Base-by-base conservation (phyloP, 139 green algal genomes). In the Picochlorum costavermella region DNA sequence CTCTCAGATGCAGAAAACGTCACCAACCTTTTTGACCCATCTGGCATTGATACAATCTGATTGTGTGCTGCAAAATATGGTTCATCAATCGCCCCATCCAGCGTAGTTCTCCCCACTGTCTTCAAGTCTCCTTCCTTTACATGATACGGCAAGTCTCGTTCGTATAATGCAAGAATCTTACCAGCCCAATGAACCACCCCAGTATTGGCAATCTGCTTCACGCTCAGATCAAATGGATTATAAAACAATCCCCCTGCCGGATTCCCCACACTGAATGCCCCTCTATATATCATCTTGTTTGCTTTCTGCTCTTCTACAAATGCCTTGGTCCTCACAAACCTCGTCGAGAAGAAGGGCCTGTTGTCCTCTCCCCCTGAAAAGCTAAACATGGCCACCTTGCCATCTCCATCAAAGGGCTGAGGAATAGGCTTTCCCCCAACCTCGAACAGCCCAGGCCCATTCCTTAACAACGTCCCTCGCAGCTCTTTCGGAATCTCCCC, bases 341-440 rank as follows among this genome's bases (percentile, higher is more conserved):
- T 37, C 33, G 29, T 74, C 13, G 64, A 30, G 29, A 63, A 36
- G 2, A 56, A 63, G 6, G 62, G 46, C 13, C 11, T 9, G 9
- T 36, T 14, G 11, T 25, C 36, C 9, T 55, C 36, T 8, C 23
- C 25, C 61, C 69, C 69, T 48, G 57, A 58, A 65, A 81, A 73
- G 3, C 62, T 62, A 67, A 80, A 76, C 4, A 65, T 64, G 26
- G 51, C 60, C 26, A 72, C 50, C 59, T 71, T 56, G 45, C 74
- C 74, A 53, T 81, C 74, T 3, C 74, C 74, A 56, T 81, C 74
- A 55, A 81, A 75, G 1, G 74, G 74, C 48, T 80, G 71, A 26
- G 60, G 46, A 26, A 81, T 70, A 10, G 46, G 9, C 20, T 58
- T 55, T 12, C 71, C 71, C 20, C 74, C 74, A 16, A 80, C 26